Base-by-base conservation (phyloP, 208 protist species). In the Trypanosoma vivax region DNA sequence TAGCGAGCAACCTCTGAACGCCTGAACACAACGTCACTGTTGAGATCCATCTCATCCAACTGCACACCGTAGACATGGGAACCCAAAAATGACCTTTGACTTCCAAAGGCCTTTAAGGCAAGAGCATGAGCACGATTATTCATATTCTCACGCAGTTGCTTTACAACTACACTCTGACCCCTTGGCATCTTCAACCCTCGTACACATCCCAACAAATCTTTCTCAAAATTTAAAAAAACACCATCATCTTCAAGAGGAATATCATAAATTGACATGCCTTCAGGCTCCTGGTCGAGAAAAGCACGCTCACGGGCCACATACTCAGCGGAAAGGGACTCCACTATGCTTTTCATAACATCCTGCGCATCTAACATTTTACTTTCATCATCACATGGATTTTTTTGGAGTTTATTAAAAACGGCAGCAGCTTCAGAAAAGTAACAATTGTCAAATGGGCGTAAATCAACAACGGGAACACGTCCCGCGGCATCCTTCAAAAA, bases 241-340 rank as follows among this genome's bases (percentile, higher is more conserved):
- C 50, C 46, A 45, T 91, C 76, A 5, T 68, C 72, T 55, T 87
- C 73, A 4, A 91, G 70, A 6, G 78, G 83, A 34, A 91, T 60
- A 23, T 75, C 50, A 18, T 59, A 62, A 2, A 87, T 40, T 9
- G 67, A 45, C 5, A 91, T 76, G 38, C 79, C 83, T 31, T 91
- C 83, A 0, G 79, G 79, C 27, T 70, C 60, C 19, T 56, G 50
- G 38, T 85, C 83, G 2, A 91, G 69, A 56, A 76, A 85, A 18
- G 29, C 60, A 24, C 83, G 78, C 24, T 91, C 79, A 5, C 70
- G 60, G 30, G 56, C 46, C 37, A 91, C 60, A 39, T 72, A 59
- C 27, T 83, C 64, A 37, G 51, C 56, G 23, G 23, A 9, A 9
- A 43, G n/a, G 5, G 9, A 9, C n/a, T 24, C n/a, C n/a, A 19